Evolutionary conservation across 2,329 filamentous ascomycete species (phyloP).

Genomic region (Dactylellina sp.): DNA sequence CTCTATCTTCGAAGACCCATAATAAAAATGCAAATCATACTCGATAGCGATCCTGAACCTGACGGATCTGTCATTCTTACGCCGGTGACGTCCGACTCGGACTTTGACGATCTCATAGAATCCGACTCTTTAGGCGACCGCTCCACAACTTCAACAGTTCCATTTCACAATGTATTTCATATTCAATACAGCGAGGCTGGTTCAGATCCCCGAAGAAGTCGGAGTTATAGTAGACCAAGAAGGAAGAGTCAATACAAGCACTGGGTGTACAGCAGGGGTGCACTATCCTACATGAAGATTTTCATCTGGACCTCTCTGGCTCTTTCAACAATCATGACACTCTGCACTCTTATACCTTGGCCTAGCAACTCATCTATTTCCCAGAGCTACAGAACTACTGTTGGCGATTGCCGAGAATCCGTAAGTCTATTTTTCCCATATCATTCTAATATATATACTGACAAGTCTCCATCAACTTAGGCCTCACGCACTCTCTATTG

Average conservation of each 20-base stretch:
- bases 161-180: slow-evolving; percentile 21
- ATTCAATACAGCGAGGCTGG: slow-evolving; percentile 9
- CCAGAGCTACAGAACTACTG: neutral
- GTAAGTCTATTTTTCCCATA: neutral
- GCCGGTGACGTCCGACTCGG: slow-evolving; percentile 40
- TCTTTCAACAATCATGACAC: slow-evolving; percentile 14
- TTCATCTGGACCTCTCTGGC: slow-evolving; percentile 19
- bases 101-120: slow-evolving; percentile 48
- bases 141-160: slow-evolving; percentile 47
- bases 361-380: neutral
- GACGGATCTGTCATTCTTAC: slow-evolving; percentile 34
- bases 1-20: neutral
- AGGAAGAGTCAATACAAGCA: neutral
- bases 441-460: neutral
- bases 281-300: slow-evolving; percentile 1
- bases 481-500: neutral
- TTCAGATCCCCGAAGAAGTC: slow-evolving; percentile 2
- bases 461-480: neutral
- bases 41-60: slow-evolving; percentile 25
- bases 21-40: slow-evolving; percentile 30
- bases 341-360: slow-evolving; percentile 4
- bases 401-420: neutral
- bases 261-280: slow-evolving; percentile 3
- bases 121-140: slow-evolving; percentile 51
- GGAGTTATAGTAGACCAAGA: neutral